These are phyloP conservation scores for Ulmus americana DNA, from an alignment of 331 rosid species.

Conservation along the genomic window DNA sequence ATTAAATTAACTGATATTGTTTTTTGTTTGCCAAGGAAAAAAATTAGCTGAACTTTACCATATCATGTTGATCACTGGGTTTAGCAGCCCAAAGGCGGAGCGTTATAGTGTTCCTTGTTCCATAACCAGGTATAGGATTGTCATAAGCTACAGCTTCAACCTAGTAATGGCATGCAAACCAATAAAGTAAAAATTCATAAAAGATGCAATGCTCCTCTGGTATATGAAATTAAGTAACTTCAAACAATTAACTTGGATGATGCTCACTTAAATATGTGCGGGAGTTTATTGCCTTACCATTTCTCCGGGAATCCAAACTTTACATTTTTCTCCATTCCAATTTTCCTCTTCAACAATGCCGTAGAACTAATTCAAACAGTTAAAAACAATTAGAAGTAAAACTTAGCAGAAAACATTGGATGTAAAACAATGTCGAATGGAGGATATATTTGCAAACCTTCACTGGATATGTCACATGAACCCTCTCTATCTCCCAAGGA, in stretches of 20 bases:
- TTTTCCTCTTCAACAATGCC: conserved; percentile 53
- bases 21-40: not conserved
- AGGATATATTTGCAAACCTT: conserved; percentile 43
- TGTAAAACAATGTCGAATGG: conserved; percentile 7
- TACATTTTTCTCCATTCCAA: conserved; percentile 34
- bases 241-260: conserved; percentile 14
- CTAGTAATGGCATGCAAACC: conserved; percentile 32
- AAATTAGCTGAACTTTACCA: conserved; percentile 33
- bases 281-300: conserved; percentile 35
- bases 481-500: conserved; percentile 73
- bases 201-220: conserved; percentile 20
- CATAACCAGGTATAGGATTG: conserved; percentile 75
- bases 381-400: conserved; percentile 24
- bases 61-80: conserved; percentile 55
- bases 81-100: conserved; percentile 80
- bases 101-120: conserved; percentile 65
- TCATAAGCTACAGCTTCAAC: conserved; percentile 86
- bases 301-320: conserved; percentile 69
- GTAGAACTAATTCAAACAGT: conserved; percentile 45
- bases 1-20: too few species aligned
- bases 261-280: conserved; percentile 17
- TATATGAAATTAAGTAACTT: conserved; percentile 6
- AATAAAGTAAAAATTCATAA: conserved; percentile 8
- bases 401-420: conserved; percentile 14
- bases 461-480: conserved; percentile 65